These are phyloP conservation scores for Microbotryum violaceum DNA, from an alignment of 1,284 basidiomycete genomes.

Conservation along the genomic window DNA sequence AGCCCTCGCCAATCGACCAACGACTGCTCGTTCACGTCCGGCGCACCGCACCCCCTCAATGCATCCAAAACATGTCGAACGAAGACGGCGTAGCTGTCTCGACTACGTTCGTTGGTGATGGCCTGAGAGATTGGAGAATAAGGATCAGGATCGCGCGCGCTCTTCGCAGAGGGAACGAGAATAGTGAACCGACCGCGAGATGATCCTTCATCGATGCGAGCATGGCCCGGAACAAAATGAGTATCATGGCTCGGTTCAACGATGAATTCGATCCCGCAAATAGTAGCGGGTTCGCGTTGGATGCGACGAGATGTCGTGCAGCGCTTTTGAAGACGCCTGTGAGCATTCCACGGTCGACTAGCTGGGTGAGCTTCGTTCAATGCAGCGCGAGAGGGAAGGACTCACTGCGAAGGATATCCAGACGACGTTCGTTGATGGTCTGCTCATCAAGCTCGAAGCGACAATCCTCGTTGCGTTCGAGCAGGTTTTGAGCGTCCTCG, in stretches of 20 bases:
- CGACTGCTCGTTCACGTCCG: not conserved
- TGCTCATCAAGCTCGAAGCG: conserved; percentile 10
- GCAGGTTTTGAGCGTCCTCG: conserved; percentile 7
- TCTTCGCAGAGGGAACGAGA: not conserved
- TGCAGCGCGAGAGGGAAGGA: not conserved
- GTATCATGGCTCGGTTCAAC: conserved; percentile 5
- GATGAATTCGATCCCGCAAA: not conserved
- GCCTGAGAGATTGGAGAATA: conserved; percentile 3
- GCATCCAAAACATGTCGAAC: conserved; percentile 4
- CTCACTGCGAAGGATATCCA: conserved; percentile 22
- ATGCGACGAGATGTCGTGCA: not conserved
- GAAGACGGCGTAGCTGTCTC: conserved; percentile 8
- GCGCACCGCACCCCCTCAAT: not conserved
- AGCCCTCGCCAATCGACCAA: conserved; percentile 6
- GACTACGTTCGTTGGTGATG: conserved; percentile 4
- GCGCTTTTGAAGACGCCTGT: conserved; percentile 19
- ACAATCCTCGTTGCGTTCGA: not conserved
- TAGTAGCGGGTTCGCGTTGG: not conserved
- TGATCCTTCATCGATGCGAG: conserved; percentile 29
- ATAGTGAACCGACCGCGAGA: not conserved
- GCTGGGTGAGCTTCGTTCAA: not conserved
- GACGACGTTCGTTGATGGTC: conserved; percentile 15
- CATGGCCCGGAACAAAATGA: conserved; percentile 23
- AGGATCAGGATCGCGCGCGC: not conserved
- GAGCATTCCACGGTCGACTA: not conserved